phyloP scores from a whole-genome alignment of 2,329 filamentous ascomycete genomes.

The Penicillium thymicola region DNA sequence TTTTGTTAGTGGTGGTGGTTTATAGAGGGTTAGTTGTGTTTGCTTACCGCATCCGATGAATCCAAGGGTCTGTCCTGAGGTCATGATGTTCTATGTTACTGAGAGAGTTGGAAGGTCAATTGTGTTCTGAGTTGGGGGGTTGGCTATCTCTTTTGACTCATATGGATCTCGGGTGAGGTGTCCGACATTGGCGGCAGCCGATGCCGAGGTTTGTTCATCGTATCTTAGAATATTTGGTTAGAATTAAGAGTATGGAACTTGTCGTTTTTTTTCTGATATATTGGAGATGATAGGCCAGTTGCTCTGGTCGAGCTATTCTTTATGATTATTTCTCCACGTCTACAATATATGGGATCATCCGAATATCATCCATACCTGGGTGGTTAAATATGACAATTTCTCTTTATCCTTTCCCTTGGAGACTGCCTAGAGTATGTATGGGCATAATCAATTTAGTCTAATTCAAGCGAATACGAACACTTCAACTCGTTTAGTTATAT shows the following conservation, averaged over 20 bases:
- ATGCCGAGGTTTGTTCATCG: neutral
- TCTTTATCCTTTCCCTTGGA: no score
- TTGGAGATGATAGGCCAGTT: neutral
- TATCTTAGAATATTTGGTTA: neutral
- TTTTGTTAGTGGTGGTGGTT: conserved; percentile 5
- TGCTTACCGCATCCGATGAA: conserved; percentile 23
- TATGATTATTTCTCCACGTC: neutral
- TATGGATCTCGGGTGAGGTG: neutral
- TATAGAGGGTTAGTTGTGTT: neutral
- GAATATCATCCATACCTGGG: neutral
- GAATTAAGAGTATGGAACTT: neutral
- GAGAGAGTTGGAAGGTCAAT: neutral
- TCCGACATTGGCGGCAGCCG: neutral
- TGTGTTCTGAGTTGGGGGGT: neutral
- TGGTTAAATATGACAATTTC: no score
- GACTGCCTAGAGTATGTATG: no score
- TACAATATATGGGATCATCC: neutral
- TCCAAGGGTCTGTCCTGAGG: conserved; percentile 11
- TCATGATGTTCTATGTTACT: conserved; percentile 3
- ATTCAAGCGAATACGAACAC: neutral
- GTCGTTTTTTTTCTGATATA: neutral
- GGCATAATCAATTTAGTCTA: neutral
- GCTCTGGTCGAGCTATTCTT: neutral
- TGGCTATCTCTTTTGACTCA: neutral
- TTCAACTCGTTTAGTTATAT: neutral